Evolutionary conservation across 805 yeast species (phyloP), one percentile per base, ranked within the genome.

Genomic region (Candida anglica): DNA sequence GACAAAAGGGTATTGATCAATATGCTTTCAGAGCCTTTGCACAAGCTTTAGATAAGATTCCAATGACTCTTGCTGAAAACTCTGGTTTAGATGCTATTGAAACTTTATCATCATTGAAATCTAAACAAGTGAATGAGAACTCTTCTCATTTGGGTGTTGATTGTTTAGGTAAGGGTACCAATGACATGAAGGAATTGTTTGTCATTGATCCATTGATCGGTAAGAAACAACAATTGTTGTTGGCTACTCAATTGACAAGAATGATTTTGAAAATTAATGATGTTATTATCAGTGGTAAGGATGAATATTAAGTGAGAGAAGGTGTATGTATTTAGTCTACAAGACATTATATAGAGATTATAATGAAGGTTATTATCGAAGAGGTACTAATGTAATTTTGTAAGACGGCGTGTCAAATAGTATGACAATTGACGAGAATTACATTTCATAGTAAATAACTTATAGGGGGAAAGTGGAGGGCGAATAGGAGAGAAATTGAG

Each of bases 161-260:
- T 63, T 89, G 97, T 67, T 68, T 94, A 53, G 95, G 94, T 43
- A 74, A 72, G 46, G 93, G 93, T 32, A 77, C 85, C 31, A 86
- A 81, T 57, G 94, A 93, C 60, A 93, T 93, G 98, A 85, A 81
- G 56, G 87, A 88, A 52, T 69, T 85, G 52, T 93, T 91, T 58
- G 96, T 93, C 31, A 88, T 93, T 48, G 98, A 93, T 61, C 98
- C 99, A 36, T 78, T 87, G 57, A 89, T 93, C 49, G 97, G 98
- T 53, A 93, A 93, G 73, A 88, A 86, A 60, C 98, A 93, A 63
- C 99, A 93, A 66, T 75, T 93, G 46, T 66, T 86, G 56, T 73
- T 93, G 59, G 98, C 98, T 30, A 93, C 99, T 10, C 99, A 93
- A 67, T 75, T 93, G 58, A 88, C 97, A 37, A 79, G 98, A 68